A percentile compares a stretch with the other conserved stretches of the same genome.
These are phyloP conservation scores for Salix arbutifolia DNA, from an alignment of 345 rosid genomes.

Conservation along the genomic window DNA sequence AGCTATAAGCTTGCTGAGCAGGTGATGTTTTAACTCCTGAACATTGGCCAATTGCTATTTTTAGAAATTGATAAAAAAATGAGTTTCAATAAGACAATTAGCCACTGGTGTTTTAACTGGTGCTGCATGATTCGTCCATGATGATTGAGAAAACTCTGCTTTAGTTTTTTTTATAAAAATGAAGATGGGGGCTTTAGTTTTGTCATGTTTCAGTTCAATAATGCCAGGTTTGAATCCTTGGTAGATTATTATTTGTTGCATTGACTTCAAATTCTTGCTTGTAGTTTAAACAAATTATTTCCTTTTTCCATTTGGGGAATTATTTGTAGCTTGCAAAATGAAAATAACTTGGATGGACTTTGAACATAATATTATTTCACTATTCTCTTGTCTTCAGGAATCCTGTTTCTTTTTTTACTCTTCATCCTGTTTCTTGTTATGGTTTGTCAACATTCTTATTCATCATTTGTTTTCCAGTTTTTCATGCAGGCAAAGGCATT, in stretches of 20 bases:
- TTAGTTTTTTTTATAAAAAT: not conserved
- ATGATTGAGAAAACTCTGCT: not conserved
- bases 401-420: not conserved
- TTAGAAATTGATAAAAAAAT: not conserved
- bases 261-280: not conserved
- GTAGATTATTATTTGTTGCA: not conserved
- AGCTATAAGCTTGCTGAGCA: conserved; percentile 98
- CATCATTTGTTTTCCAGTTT: conserved; percentile 46
- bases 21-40: conserved; percentile 41
- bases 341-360: not conserved
- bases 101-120: not conserved
- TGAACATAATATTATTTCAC: not conserved
- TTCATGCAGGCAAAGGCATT: conserved; percentile 89
- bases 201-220: not conserved
- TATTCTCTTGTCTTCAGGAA: not conserved
- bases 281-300: not conserved
- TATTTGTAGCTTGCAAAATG: not conserved
- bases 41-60: not conserved
- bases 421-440: not conserved
- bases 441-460: conserved; percentile 11
- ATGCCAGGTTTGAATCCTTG: not conserved
- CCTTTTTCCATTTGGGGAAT: not conserved
- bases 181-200: not conserved
- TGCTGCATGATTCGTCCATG: not conserved
- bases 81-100: not conserved